phyloP scores from a whole-genome alignment of 495 filamentous ascomycete genomes.

The Schizothecium vesticola region DNA sequence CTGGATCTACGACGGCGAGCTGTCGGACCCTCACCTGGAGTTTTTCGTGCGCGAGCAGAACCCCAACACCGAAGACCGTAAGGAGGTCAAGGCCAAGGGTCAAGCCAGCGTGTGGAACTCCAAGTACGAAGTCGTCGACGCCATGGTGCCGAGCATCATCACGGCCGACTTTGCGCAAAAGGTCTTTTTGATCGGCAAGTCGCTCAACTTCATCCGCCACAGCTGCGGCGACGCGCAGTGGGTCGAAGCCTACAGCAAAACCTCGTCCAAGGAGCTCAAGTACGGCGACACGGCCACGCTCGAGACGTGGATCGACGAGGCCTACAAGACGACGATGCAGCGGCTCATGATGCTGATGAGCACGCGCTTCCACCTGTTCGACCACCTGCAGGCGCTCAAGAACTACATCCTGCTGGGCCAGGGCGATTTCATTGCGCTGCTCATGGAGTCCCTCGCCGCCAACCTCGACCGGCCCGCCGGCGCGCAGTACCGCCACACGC shows the following conservation, averaged over 20 bases:
- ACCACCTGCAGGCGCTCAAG: conserved; percentile 88
- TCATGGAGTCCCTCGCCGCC: conserved; percentile 92
- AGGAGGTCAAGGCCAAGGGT: conserved; percentile 53
- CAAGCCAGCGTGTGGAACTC: conserved; percentile 95
- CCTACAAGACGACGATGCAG: conserved; percentile 96
- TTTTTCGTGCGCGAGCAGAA: conserved; percentile 88
- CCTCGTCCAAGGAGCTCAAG: conserved; percentile 80
- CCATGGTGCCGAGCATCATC: conserved; percentile 89
- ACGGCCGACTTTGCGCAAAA: conserved; percentile 89
- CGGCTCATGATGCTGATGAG: conserved; percentile 92
- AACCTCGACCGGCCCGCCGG: conserved; percentile 95
- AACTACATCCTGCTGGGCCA: conserved; percentile 91
- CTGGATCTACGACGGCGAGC: conserved; percentile 98
- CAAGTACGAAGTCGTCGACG: conserved; percentile 82
- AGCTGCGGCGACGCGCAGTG: conserved; percentile 89
- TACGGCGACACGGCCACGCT: conserved; percentile 93
- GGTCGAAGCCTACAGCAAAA: conserved; percentile 96
- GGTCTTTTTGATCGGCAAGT: conserved; percentile 95
- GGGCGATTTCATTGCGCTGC: conserved; percentile 93
- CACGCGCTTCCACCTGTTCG: conserved; percentile 86
- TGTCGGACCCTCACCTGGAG: conserved; percentile 90
- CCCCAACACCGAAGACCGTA: conserved; percentile 36
- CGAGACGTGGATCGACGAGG: conserved; percentile 89
- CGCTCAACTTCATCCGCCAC: conserved; percentile 95
- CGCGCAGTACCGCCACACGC: conserved; percentile 87